phyloP scores from a whole-genome alignment of 2,329 filamentous ascomycete species.

The Hirsutella thompsonii region DNA sequence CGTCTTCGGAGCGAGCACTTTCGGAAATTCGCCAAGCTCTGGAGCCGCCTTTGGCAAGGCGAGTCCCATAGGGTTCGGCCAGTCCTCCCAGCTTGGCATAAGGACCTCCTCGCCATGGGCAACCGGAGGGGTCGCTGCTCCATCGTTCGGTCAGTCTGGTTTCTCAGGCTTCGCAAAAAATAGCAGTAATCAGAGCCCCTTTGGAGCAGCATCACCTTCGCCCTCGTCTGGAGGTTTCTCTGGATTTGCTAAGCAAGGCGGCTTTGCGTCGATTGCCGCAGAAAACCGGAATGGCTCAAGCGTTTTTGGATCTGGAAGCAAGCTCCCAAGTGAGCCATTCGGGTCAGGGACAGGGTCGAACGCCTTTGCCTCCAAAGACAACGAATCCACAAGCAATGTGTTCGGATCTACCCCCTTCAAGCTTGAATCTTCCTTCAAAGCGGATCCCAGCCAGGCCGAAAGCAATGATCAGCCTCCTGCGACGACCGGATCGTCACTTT shows the following conservation, averaged over 20 bases:
- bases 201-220: slow-evolving; percentile 17
- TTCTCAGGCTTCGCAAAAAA: slow-evolving; percentile 29
- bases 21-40: slow-evolving; percentile 23
- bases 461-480: slow-evolving; percentile 37
- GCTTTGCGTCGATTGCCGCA: slow-evolving; percentile 37
- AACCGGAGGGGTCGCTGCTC: slow-evolving; percentile 14
- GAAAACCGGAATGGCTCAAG: slow-evolving; percentile 20
- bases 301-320: slow-evolving; percentile 23
- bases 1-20: slow-evolving; percentile 31
- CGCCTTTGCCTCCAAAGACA: slow-evolving; percentile 14
- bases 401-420: slow-evolving; percentile 50
- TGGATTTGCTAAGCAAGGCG: slow-evolving; percentile 38
- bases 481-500: slow-evolving; percentile 34
- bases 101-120: slow-evolving; percentile 46
- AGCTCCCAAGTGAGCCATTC: slow-evolving; percentile 22
- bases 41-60: slow-evolving; percentile 36
- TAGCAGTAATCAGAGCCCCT: slow-evolving; percentile 19
- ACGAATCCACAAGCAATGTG: slow-evolving; percentile 15
- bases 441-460: slow-evolving; percentile 47
- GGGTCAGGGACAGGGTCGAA: slow-evolving; percentile 5
- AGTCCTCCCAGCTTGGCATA: slow-evolving; percentile 32
- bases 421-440: slow-evolving; percentile 53
- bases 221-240: slow-evolving; percentile 35
- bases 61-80: slow-evolving; percentile 37
- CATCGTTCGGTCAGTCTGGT: slow-evolving; percentile 42